Percentiles rank a stretch among this genome's conserved stretches.
phyloP scores from a whole-genome alignment of 257 asterid genomes.

The Ilex aquifolium region DNA sequence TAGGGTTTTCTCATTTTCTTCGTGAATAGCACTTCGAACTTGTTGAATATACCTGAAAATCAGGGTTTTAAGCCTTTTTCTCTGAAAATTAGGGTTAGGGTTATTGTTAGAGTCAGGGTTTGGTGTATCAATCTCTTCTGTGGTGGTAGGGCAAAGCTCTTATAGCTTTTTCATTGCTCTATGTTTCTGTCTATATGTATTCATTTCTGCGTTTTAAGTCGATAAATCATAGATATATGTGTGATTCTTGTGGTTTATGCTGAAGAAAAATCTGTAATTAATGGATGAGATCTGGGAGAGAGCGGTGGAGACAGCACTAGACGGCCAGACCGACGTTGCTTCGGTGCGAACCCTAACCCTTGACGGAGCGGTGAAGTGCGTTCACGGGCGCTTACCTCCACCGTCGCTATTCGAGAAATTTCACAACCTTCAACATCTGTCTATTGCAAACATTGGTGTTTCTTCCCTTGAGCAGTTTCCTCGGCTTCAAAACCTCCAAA shows the following conservation, averaged over 20 bases:
- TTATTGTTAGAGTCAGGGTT: not conserved
- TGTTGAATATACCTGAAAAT: not conserved
- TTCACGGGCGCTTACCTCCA: conserved; percentile 85
- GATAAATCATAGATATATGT: not conserved
- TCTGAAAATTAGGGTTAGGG: not conserved
- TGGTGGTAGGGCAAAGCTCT: too few relatives aligned
- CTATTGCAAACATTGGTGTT: conserved; percentile 82
- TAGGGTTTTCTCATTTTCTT: not conserved
- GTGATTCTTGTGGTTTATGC: not conserved
- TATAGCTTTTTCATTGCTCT: not conserved
- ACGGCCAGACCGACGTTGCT: conserved; percentile 71
- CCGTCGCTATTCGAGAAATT: conserved; percentile 90
- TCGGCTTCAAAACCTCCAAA: conserved; percentile 60
- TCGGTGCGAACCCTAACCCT: conserved; percentile 69
- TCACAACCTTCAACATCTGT: conserved; percentile 68
- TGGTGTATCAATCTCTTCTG: too few relatives aligned
- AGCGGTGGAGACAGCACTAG: conserved; percentile 85
- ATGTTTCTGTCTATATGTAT: not conserved
- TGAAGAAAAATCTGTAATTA: not conserved
- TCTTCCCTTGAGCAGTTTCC: conserved; percentile 88
- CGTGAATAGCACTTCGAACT: not conserved
- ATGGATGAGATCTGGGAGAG: conserved; percentile 99
- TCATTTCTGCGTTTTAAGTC: not conserved
- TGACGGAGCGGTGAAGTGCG: conserved; percentile 92
- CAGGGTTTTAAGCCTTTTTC: not conserved